Evolutionary conservation across 2,329 filamentous ascomycete genomes (phyloP).

Genomic region (Alternaria rosae): DNA sequence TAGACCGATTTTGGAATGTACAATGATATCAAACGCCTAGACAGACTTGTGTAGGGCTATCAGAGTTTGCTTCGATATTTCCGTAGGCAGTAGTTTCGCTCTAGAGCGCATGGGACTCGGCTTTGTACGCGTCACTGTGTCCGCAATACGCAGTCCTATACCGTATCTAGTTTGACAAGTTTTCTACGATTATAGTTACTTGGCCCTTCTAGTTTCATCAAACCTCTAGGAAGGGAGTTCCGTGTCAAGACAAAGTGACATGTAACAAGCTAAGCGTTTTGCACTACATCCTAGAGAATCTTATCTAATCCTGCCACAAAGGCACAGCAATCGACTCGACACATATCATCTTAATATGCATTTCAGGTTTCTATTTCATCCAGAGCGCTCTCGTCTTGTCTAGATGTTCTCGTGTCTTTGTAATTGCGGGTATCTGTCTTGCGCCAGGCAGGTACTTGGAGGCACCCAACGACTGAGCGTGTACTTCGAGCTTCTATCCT

Average conservation of each 20-base stretch:
- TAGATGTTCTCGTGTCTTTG: neutral
- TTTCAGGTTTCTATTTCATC: neutral
- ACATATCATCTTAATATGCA: neutral
- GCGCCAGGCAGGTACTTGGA: neutral
- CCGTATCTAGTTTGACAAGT: neutral
- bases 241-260: neutral
- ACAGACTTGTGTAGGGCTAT: neutral
- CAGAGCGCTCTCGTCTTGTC: neutral
- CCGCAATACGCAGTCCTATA: neutral
- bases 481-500: neutral
- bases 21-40: neutral
- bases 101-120: neutral
- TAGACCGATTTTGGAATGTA: neutral
- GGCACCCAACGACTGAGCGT: neutral
- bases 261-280: neutral
- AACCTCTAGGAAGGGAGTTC: neutral
- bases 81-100: neutral
- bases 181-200: neutral
- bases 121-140: neutral
- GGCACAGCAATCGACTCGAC: neutral
- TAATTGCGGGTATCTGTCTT: neutral
- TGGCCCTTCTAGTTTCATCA: neutral
- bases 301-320: neutral
- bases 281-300: neutral
- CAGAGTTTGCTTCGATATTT: neutral